phyloP scores from a whole-genome alignment of 805 yeast genomes.

The Candida orba region DNA sequence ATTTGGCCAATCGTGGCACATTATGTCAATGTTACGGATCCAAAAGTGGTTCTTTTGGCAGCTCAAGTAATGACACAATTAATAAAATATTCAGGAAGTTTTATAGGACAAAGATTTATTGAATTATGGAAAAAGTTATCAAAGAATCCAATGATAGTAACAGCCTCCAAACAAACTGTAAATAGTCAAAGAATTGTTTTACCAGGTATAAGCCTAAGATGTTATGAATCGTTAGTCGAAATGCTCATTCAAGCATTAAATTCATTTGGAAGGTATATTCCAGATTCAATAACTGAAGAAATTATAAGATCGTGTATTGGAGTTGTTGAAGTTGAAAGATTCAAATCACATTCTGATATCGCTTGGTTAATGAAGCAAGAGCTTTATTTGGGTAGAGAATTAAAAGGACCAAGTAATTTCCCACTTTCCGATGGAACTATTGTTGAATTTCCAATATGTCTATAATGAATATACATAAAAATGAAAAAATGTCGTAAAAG shows the following conservation, averaged over 20 bases:
- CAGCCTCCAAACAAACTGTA: constrained; percentile 6
- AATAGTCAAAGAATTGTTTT: constrained; percentile 11
- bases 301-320: constrained; percentile 18
- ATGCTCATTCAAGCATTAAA: constrained; percentile 18
- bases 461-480: background rate
- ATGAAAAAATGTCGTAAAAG: no score
- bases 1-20: constrained; percentile 41
- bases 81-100: constrained; percentile 35
- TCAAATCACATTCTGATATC: constrained; percentile 18
- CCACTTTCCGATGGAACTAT: no score
- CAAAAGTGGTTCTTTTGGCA: constrained; percentile 25
- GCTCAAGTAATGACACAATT: constrained; percentile 23
- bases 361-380: constrained; percentile 22
- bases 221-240: constrained; percentile 14
- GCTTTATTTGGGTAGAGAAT: background rate
- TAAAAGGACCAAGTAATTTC: background rate
- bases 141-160: constrained; percentile 8
- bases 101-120: constrained; percentile 38
- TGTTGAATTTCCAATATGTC: background rate
- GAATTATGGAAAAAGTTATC: constrained; percentile 35
- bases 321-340: constrained; percentile 11
- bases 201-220: constrained; percentile 19
- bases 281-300: constrained; percentile 17
- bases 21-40: constrained; percentile 13
- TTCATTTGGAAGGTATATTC: constrained; percentile 16